phyloP scores from a whole-genome alignment of 106 monocot species.

The Vanilla planifolia region DNA sequence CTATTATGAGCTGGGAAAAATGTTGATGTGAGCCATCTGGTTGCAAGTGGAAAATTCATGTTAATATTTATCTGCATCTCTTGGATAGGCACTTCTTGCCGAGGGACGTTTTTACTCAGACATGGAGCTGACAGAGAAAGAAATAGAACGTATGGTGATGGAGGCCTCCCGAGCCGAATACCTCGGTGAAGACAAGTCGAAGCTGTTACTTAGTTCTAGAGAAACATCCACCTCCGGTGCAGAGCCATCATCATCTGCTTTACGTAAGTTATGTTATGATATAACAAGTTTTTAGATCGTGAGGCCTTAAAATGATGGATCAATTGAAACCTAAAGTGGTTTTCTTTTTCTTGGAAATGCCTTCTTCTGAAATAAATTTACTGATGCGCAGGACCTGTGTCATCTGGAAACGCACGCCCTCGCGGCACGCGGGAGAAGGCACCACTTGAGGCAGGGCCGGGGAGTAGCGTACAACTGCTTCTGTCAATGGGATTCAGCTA shows the following conservation, averaged over 20 bases:
- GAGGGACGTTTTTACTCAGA: slow-evolving; percentile 97
- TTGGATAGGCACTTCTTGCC: slow-evolving; percentile 78
- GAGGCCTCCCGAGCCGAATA: slow-evolving; percentile 95
- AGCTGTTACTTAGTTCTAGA: slow-evolving; percentile 38
- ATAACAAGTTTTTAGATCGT: too few relatives aligned
- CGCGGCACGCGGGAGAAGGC: slow-evolving; percentile 21
- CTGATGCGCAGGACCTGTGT: slow-evolving; percentile 35
- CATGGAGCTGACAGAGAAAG: slow-evolving; percentile 94
- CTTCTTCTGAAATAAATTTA: too few relatives aligned
- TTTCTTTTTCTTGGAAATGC: too few relatives aligned
- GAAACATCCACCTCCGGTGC: slow-evolving; percentile 70
- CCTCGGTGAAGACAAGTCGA: slow-evolving; percentile 48
- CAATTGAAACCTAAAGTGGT: too few relatives aligned
- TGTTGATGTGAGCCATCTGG: too few relatives aligned
- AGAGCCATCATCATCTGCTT: slow-evolving; percentile 86
- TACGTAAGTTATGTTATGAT: slow-evolving; percentile 35
- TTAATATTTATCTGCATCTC: too few relatives aligned
- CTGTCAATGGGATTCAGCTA: slow-evolving; percentile 93
- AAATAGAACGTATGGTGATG: slow-evolving; percentile 95
- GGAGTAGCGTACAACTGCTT: slow-evolving; percentile 55
- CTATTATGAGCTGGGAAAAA: too few relatives aligned
- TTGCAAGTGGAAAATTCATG: too few relatives aligned
- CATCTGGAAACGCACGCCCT: slow-evolving; percentile 19
- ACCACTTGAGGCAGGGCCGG: slow-evolving; percentile 27
- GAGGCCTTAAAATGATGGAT: too few relatives aligned